Evolutionary conservation across 1,139 yeast species (phyloP).

Genomic region (Eremothecium cymbalariae): DNA sequence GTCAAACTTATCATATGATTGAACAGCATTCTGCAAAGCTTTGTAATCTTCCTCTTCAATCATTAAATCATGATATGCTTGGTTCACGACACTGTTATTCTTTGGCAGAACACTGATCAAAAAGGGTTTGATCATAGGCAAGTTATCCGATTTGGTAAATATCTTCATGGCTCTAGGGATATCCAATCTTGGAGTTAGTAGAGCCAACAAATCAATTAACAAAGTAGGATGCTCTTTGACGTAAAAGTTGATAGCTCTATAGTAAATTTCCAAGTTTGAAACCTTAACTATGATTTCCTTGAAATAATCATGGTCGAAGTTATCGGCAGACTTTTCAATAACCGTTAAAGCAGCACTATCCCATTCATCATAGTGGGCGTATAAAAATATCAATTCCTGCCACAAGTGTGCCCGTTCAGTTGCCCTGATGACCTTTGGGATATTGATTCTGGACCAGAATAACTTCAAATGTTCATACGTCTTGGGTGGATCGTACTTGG

Average conservation of each 20-base stretch:
- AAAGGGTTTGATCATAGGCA: conserved; percentile 93
- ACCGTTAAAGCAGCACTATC: conserved; percentile 97
- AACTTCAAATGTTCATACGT: conserved; percentile 94
- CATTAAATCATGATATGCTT: conserved; percentile 89
- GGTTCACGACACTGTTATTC: conserved; percentile 85
- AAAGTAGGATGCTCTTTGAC: conserved; percentile 87
- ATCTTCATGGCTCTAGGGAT: conserved; percentile 92
- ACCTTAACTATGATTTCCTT: conserved; percentile 93
- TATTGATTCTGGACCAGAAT: conserved; percentile 97
- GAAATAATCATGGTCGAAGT: conserved; percentile 89
- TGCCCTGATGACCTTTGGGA: conserved; percentile 93
- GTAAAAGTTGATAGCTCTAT: conserved; percentile 93
- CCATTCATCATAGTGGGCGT: conserved; percentile 99
- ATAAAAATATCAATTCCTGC: conserved; percentile 92
- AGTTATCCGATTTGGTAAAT: conserved; percentile 89
- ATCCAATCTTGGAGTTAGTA: conserved; percentile 84
- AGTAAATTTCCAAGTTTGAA: conserved; percentile 91
- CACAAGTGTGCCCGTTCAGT: conserved; percentile 91
- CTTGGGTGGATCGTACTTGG: conserved; percentile 83
- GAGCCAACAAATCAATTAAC: conserved; percentile 77
- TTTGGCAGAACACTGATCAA: conserved; percentile 83
- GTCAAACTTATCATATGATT: conserved; percentile 84
- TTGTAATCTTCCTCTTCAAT: conserved; percentile 96
- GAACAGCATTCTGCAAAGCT: conserved; percentile 79
- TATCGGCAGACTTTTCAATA: conserved; percentile 90